Evolutionary conservation across 306 rosid species (phyloP).

Genomic region (Mimosa bimucronata): DNA sequence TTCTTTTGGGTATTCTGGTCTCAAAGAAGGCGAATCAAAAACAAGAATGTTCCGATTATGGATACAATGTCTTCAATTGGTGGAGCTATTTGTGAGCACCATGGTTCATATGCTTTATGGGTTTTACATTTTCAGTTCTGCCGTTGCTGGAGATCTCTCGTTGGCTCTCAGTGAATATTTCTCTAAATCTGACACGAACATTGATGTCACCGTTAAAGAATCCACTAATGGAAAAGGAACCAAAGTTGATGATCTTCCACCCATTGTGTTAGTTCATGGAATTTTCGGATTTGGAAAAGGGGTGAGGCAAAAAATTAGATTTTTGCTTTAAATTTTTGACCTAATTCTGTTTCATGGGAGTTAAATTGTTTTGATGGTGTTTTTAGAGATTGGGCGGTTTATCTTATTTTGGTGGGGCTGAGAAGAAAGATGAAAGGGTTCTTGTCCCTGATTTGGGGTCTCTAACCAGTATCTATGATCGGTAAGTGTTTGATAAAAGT

Average conservation of each 20-base stretch:
- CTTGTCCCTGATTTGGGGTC: conserved; percentile 99
- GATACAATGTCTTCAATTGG: conserved; percentile 55
- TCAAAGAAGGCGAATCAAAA: conserved; percentile 32
- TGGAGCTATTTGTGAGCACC: conserved; percentile 73
- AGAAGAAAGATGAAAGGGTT: conserved; percentile 94
- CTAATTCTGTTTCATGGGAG: background rate
- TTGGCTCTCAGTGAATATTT: conserved; percentile 51
- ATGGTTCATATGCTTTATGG: conserved; percentile 82
- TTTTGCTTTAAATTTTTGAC: conserved; percentile 3
- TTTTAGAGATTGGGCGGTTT: conserved; percentile 80
- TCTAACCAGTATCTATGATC: conserved; percentile 82
- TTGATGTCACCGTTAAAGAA: conserved; percentile 34
- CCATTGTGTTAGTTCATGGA: conserved; percentile 93
- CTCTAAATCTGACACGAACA: conserved; percentile 41
- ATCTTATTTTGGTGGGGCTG: conserved; percentile 96
- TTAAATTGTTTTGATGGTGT: background rate
- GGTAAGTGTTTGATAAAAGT: conserved; percentile 48
- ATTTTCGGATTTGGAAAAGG: conserved; percentile 99
- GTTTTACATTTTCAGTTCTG: conserved; percentile 85
- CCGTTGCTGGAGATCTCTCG: conserved; percentile 87
- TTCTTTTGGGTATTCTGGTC: conserved; percentile 29
- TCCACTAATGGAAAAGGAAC: background rate
- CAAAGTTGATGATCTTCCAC: conserved; percentile 59
- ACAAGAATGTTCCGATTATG: conserved; percentile 63
- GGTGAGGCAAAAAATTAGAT: conserved; percentile 42